These are phyloP conservation scores for Musa troglodytarum DNA, from an alignment of 176 grass and related monocot species.

Conservation along the genomic window DNA sequence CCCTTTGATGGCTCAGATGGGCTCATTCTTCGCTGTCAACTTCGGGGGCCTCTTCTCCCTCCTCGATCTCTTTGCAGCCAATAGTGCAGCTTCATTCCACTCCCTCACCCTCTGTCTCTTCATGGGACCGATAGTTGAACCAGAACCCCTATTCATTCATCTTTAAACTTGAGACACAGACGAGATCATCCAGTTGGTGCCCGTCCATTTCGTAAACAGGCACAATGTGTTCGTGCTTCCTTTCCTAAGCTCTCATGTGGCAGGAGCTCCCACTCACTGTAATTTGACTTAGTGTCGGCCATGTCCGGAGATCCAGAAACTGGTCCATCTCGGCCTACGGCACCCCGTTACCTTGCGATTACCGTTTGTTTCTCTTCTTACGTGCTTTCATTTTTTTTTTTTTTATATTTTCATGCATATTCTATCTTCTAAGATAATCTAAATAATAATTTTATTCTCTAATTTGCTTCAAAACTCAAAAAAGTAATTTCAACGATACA, in stretches of 20 bases:
- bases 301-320: slow-evolving; percentile 72
- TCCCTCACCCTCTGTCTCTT: too few species aligned
- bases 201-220: slow-evolving; percentile 91
- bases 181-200: slow-evolving; percentile 88
- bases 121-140: not conserved
- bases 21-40: too few species aligned
- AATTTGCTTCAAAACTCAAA: too few species aligned
- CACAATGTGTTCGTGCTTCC: slow-evolving; percentile 75
- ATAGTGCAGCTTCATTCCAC: not conserved
- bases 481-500: too few species aligned
- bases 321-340: slow-evolving; percentile 43
- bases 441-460: too few species aligned
- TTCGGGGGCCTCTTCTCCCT: too few species aligned
- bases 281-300: slow-evolving; percentile 57
- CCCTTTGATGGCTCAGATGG: too few species aligned
- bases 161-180: slow-evolving; percentile 33
- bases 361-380: slow-evolving; percentile 7
- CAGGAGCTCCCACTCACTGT: slow-evolving; percentile 80
- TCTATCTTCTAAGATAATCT: too few species aligned
- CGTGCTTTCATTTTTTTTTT: too few species aligned
- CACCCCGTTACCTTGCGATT: slow-evolving; percentile 87
- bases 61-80: not conserved
- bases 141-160: not conserved
- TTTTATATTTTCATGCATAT: too few species aligned
- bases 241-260: slow-evolving; percentile 48